Evolutionary conservation across 2,329 filamentous ascomycete genomes (phyloP), one percentile per base, ranked within the genome.

Genomic region (Aspergillus melleus): DNA sequence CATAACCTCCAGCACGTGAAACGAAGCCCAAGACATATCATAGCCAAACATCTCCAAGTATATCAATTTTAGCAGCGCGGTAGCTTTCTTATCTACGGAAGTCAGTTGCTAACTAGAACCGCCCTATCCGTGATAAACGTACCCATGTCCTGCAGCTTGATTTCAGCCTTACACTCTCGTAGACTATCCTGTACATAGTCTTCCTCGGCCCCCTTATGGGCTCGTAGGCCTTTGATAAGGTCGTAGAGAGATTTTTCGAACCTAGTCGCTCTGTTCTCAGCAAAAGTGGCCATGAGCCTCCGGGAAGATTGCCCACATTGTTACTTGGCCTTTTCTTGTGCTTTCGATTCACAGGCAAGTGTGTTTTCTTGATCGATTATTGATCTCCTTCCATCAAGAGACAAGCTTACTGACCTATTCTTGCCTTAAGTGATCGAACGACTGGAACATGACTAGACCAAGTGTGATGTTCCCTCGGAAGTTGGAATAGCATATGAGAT

Each of bases 181-280:
- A 98, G 81, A 72, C 89, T 92, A 76, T 91, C 89, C 74, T 96
- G 90, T 61, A 99, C 96, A 77, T 98, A 99, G 74, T 96, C 92
- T 76, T 90, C 90, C 80, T 99, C 95, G 73, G 89, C 90, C 70
- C 94, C 94, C 78, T 96, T 97, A 81, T 98, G 93, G 75, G 94
- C 95, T 67, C 95, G 89, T 73, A 99, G 83, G 71, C 95, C 95
- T 78, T 93, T 87, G 71, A 99, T 99, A 83, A 99, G 93, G 86
- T 98, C 94, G 79, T 97, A 96, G 20, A 99, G 86, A 47, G 95
- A 97, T 80, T 99, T 99, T 79, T 99, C 95, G 81, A 99, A 99
- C 95, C 93, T 98, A 54, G 11, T 19, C 49, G 5, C 16, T 11
- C 29, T 9, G 14, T 36, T 2, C 26, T 57, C 24, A 36, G 22